Percentiles rank a stretch among this genome's conserved stretches.
phyloP scores from a whole-genome alignment of 129 eudicot species.

The Pseudognaphalium luteoalbum region DNA sequence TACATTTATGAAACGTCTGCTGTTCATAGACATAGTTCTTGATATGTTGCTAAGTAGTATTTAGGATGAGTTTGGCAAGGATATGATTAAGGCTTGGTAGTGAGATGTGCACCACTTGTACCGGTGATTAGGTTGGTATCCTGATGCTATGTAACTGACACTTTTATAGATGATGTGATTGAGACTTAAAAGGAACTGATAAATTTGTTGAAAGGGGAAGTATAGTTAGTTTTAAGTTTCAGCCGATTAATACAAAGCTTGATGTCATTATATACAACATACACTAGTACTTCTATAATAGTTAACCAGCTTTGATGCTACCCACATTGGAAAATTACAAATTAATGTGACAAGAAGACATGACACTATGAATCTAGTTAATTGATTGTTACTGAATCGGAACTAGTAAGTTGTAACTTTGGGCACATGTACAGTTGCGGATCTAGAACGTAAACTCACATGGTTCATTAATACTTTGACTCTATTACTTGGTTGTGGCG shows the following conservation, averaged over 20 bases:
- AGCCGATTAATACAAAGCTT: background rate
- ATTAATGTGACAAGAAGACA: background rate
- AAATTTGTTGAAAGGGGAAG: background rate
- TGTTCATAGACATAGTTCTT: background rate
- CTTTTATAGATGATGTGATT: background rate
- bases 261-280: background rate
- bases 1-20: background rate
- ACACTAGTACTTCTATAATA: background rate
- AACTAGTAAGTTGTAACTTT: background rate
- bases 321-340: background rate
- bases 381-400: background rate
- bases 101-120: slow-evolving; percentile 9
- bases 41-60: background rate
- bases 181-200: background rate
- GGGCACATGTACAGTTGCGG: background rate
- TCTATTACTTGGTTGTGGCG: too few species aligned
- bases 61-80: slow-evolving; percentile 13
- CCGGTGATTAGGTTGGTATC: background rate
- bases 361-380: background rate
- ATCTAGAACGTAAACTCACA: too few species aligned
- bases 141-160: background rate
- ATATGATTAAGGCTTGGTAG: slow-evolving; percentile 7
- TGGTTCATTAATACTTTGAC: too few species aligned
- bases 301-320: background rate
- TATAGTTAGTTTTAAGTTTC: background rate